These are phyloP conservation scores for Ambrosia trifida DNA, from an alignment of 129 eudicot species.

Conservation along the genomic window DNA sequence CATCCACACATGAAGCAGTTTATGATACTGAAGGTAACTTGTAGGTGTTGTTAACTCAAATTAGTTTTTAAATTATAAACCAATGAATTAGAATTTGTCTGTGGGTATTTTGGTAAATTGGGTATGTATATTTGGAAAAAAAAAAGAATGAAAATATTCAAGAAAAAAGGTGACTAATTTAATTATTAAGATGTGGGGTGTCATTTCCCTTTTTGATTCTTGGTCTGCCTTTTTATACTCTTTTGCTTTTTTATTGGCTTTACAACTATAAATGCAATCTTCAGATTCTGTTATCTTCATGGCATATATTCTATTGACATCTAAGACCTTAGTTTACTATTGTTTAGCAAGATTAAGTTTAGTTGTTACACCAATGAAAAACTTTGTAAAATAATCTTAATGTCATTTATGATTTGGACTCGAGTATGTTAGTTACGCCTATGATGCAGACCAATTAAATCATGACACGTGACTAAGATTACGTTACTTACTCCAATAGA, in stretches of 20 bases:
- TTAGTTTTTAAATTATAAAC: background rate
- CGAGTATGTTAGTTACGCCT: too few species aligned
- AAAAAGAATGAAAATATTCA: constrained; percentile 16
- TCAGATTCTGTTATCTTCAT: constrained; percentile 25
- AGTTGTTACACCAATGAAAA: background rate
- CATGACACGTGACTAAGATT: too few species aligned
- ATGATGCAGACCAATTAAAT: too few species aligned
- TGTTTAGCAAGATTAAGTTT: constrained; percentile 19
- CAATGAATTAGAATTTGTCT: constrained; percentile 22
- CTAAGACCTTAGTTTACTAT: background rate
- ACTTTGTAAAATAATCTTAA: too few species aligned
- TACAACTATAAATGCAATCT: constrained; percentile 38
- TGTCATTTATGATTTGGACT: too few species aligned
- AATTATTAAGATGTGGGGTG: constrained; percentile 32
- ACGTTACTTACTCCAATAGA: too few species aligned
- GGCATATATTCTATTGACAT: constrained; percentile 37
- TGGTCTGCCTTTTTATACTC: constrained; percentile 39
- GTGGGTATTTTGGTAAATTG: constrained; percentile 33
- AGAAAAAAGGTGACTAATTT: constrained; percentile 26
- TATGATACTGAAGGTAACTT: constrained; percentile 34
- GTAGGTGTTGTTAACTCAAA: constrained; percentile 23
- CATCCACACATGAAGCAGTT: constrained; percentile 63
- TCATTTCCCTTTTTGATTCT: constrained; percentile 28
- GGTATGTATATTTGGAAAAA: constrained; percentile 34
- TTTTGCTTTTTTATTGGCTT: constrained; percentile 26